Evolutionary conservation across 345 rosid species (phyloP).

Genomic region (Ceriops decandra): DNA sequence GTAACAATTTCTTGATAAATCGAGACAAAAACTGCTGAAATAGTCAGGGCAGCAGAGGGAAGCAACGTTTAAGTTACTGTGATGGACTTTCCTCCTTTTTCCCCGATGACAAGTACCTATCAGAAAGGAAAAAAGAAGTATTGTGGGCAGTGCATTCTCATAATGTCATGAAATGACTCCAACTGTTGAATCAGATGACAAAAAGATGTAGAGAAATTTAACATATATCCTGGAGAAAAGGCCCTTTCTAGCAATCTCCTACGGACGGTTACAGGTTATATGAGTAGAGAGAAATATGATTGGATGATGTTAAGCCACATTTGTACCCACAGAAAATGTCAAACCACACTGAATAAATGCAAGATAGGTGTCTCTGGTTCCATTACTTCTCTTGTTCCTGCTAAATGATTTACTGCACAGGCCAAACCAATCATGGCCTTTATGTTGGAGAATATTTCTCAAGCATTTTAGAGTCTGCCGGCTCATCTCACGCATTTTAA

Average conservation of each 20-base stretch:
- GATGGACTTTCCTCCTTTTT: conserved; percentile 21
- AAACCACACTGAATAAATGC: neutral
- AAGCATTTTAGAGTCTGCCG: neutral
- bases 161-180: neutral
- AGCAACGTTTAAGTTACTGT: conserved; percentile 8
- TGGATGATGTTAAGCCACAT: no score
- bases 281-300: neutral
- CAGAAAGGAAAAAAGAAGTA: neutral
- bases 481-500: neutral
- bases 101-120: conserved; percentile 25
- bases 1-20: neutral
- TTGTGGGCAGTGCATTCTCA: neutral
- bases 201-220: no score
- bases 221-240: no score
- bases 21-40: neutral
- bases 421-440: neutral
- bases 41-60: neutral
- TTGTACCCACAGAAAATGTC: neutral
- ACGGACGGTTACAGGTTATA: neutral
- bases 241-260: no score
- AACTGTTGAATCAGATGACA: neutral
- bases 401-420: neutral
- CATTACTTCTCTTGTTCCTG: neutral
- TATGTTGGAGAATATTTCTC: neutral
- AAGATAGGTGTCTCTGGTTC: neutral